These are phyloP conservation scores for Trichoderma orchidacearum DNA, from an alignment of 495 filamentous ascomycete genomes.

Conservation along the genomic window DNA sequence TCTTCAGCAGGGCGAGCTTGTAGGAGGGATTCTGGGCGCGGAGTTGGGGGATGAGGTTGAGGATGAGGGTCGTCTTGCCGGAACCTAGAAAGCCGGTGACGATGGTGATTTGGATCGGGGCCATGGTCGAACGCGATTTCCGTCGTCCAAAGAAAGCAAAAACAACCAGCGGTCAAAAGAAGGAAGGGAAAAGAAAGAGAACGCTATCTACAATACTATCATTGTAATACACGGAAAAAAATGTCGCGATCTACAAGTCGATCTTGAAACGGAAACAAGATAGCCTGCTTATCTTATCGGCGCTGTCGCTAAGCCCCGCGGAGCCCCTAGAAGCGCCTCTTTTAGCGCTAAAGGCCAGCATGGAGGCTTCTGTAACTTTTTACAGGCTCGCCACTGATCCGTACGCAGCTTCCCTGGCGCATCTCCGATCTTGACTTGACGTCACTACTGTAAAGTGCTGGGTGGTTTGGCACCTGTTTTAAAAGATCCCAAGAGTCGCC, in stretches of 20 bases:
- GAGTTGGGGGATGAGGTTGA: slow-evolving; percentile 81
- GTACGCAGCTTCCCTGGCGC: no score
- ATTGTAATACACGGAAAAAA: not conserved
- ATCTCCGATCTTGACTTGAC: not conserved
- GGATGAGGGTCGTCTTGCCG: slow-evolving; percentile 85
- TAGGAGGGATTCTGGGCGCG: slow-evolving; percentile 49
- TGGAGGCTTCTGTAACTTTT: no score
- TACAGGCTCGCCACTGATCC: not conserved
- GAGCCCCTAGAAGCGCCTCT: not conserved
- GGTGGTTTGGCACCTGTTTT: no score
- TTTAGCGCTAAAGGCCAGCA: not conserved
- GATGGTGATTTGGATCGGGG: slow-evolving; percentile 81
- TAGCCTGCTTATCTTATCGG: not conserved
- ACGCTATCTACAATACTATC: not conserved
- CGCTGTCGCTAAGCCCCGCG: not conserved
- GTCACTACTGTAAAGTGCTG: no score
- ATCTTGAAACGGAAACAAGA: not conserved
- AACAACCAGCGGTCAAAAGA: not conserved
- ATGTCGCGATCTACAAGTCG: not conserved
- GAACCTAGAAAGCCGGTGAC: slow-evolving; percentile 90
- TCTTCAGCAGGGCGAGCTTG: slow-evolving; percentile 88
- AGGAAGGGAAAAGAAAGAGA: not conserved
- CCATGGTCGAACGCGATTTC: slow-evolving; percentile 18
- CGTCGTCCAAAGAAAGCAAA: not conserved
- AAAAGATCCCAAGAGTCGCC: not conserved